Conservation (phyloP, 371 early-diverging fungal species). For the Syncephalastrum sp. region DNA sequence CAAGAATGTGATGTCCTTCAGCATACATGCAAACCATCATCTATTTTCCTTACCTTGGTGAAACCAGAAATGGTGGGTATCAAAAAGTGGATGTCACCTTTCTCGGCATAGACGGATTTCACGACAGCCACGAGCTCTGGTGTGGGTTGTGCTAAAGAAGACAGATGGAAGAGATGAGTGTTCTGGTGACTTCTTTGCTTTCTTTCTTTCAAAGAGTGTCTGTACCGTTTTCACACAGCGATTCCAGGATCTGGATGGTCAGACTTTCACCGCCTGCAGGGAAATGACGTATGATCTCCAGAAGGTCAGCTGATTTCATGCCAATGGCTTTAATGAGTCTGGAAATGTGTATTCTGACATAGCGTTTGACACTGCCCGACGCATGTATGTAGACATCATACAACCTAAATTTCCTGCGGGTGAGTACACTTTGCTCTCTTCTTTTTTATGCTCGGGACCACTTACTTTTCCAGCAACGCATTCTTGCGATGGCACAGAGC, state of each 20-base stretch:
- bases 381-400: conserved; percentile 54
- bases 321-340: conserved; percentile 77
- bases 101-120: conserved; percentile 47
- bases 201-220: background rate
- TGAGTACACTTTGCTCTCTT: background rate
- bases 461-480: conserved; percentile 40
- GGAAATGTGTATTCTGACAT: conserved; percentile 64
- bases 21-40: background rate
- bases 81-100: conserved; percentile 66
- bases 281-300: conserved; percentile 64
- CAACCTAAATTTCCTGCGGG: conserved; percentile 35
- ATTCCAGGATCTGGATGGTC: conserved; percentile 66
- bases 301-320: conserved; percentile 59
- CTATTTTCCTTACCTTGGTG: conserved; percentile 47
- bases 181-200: background rate
- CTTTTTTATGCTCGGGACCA: conserved; percentile 12
- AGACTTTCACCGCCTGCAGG: conserved; percentile 76
- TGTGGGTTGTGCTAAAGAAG: conserved; percentile 45
- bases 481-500: conserved; percentile 42
- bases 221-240: conserved; percentile 72
- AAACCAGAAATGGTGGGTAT: conserved; percentile 67
- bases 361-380: conserved; percentile 53
- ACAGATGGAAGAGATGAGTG: background rate
- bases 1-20: background rate
- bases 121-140: conserved; percentile 65